These are phyloP conservation scores for Themeda triandra DNA, from an alignment of 176 grass and related monocot genomes.

Conservation along the genomic window DNA sequence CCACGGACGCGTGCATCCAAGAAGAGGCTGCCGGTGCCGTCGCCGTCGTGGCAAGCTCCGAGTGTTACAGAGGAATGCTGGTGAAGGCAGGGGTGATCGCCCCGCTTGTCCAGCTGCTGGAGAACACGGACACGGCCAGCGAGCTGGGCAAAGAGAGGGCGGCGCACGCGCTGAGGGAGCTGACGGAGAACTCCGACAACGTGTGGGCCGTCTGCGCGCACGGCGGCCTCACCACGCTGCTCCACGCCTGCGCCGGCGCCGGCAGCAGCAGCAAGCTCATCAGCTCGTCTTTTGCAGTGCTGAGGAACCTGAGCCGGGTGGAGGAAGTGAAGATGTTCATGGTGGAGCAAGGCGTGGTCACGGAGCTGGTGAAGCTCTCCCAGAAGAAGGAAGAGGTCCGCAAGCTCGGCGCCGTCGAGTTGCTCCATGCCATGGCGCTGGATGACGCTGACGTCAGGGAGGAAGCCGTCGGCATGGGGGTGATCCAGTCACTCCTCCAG, in stretches of 20 bases:
- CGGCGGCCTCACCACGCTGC: constrained; percentile 68
- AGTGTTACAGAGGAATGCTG: constrained; percentile 57
- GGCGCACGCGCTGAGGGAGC: constrained; percentile 50
- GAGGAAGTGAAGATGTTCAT: constrained; percentile 87
- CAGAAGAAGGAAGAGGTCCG: constrained; percentile 57
- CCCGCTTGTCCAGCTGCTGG: constrained; percentile 62
- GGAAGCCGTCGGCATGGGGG: constrained; percentile 52
- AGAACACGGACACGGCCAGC: constrained; percentile 33
- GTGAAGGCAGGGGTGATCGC: constrained; percentile 61
- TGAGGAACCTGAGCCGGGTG: constrained; percentile 64
- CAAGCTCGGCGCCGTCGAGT: constrained; percentile 56
- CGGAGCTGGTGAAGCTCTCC: constrained; percentile 55
- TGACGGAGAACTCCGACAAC: constrained; percentile 94
- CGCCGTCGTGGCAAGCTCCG: constrained; percentile 37
- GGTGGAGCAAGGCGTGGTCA: constrained; percentile 68
- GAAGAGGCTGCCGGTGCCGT: constrained; percentile 63
- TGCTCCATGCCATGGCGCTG: constrained; percentile 55
- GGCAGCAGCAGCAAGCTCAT: constrained; percentile 49
- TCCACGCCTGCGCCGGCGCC: constrained; percentile 34
- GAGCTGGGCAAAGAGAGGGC: constrained; percentile 52
- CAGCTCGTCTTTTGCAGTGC: constrained; percentile 53
- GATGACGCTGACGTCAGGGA: constrained; percentile 50
- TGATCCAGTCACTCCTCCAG: constrained; percentile 59
- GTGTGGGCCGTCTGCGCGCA: constrained; percentile 92
- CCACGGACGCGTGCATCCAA: constrained; percentile 31